Percentiles rank a stretch among this genome's conserved stretches.
Conservation (phyloP, 257 asterid genomes). For the Asclepias syriaca region DNA sequence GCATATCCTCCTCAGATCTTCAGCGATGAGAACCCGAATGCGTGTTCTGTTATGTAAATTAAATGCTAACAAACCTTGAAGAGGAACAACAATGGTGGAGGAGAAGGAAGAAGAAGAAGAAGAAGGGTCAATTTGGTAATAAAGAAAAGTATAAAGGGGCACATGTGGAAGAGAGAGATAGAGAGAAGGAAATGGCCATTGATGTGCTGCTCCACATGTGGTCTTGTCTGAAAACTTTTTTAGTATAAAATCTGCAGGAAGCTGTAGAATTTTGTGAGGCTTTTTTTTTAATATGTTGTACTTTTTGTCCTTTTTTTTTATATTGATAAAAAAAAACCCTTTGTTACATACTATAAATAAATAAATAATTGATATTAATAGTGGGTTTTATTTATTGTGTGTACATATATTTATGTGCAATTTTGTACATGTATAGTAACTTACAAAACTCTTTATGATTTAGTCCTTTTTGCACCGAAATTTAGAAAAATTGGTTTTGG, state of each 20-base stretch:
- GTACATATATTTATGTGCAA: neutral
- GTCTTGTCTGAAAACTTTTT: neutral
- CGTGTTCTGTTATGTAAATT: slow-evolving; percentile 39
- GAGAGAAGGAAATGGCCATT: neutral
- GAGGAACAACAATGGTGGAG: too few species aligned
- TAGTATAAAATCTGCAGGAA: slow-evolving; percentile 3
- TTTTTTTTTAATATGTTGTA: neutral
- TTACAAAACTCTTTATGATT: too few species aligned
- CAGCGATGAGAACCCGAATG: slow-evolving; percentile 54
- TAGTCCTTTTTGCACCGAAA: too few species aligned
- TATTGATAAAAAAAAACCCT: neutral
- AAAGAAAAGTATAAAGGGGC: neutral
- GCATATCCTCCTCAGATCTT: slow-evolving; percentile 37
- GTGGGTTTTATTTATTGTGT: neutral
- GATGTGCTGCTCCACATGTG: slow-evolving; percentile 8
- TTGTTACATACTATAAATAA: slow-evolving; percentile 8
- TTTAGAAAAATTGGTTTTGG: too few species aligned
- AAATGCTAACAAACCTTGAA: too few species aligned
- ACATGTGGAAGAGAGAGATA: neutral
- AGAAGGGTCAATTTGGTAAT: neutral
- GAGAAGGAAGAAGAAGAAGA: too few species aligned
- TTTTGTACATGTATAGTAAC: too few species aligned
- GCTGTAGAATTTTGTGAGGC: slow-evolving; percentile 4
- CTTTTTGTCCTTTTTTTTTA: neutral
- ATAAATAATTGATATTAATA: neutral